Base-by-base conservation (phyloP, 805 yeast genomes). In the Saccharomyces jurei region DNA sequence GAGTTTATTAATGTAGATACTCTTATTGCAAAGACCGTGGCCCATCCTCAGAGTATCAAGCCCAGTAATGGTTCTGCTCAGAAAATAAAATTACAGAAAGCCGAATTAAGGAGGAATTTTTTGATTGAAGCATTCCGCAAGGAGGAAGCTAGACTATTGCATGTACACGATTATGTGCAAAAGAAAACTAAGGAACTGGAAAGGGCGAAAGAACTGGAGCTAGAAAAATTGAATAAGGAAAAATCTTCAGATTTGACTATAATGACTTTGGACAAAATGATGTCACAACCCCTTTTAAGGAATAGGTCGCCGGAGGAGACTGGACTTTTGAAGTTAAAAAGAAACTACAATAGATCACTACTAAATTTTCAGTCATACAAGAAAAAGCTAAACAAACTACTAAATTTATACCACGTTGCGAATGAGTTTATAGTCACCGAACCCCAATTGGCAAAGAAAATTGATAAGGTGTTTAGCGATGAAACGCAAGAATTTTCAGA, bases 401-500 rank as follows among this genome's bases (percentile, higher is more conserved):
- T 91, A 56, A 85, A 81, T 59, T 76, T 91, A 52, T 89, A 87
- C 70, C 89, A 89, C 63, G 79, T 83, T 2, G 74, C 92, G 1
- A 77, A 79, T 28, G 75, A 78, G 48, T 90, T 82, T 71, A 87
- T 89, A 61, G 81, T 88, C 44, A 84, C 84, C 30, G 96, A 87
- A 69, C 80, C 53, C 84, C 89, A 50, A 81, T 84, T 66, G 49
- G n/a, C 53, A 50, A 57, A 56, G 49, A 60, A 56, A 41, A 59
- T 63, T 28, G 69, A 63, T 46, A 60, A 66, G 25, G 66, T 57
- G 2, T 67, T 65, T 49, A 59, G 63, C 29, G 64, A 62, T 50
- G 71, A 66, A 54, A 61, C 66, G 55, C 46, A 58, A n/a, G 58
- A 61, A 31, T 71, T 71, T 56, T 60, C 68, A 25, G 61, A 64